These are phyloP conservation scores for Septoria petroselini DNA, from an alignment of 2,329 filamentous ascomycete genomes.

Conservation along the genomic window DNA sequence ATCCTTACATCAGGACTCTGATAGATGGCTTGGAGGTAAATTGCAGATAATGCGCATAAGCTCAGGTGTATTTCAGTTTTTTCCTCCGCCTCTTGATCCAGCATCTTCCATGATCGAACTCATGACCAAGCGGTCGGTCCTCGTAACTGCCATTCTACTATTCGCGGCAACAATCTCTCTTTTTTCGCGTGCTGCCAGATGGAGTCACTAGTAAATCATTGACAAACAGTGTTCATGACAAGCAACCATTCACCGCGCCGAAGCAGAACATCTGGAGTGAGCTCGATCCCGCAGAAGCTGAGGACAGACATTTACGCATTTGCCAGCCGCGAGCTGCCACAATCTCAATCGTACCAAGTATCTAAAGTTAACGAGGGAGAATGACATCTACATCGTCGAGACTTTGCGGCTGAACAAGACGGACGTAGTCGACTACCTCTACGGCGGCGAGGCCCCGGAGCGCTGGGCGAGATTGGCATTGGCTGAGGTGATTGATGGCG, in stretches of 20 bases:
- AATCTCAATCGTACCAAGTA: slow-evolving; percentile 31
- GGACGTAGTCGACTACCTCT: slow-evolving; percentile 47
- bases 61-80: background rate
- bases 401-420: slow-evolving; percentile 51
- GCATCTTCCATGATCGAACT: slow-evolving; percentile 19
- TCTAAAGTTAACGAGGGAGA: slow-evolving; percentile 28
- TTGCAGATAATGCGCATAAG: too few species aligned
- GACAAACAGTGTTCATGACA: slow-evolving; percentile 8
- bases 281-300: slow-evolving; percentile 41
- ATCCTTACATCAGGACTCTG: background rate
- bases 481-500: slow-evolving; percentile 41
- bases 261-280: slow-evolving; percentile 46
- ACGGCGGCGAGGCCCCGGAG: slow-evolving; percentile 40
- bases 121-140: slow-evolving; percentile 14
- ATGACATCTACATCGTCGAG: slow-evolving; percentile 38
- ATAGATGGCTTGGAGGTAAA: background rate
- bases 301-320: slow-evolving; percentile 42
- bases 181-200: slow-evolving; percentile 22
- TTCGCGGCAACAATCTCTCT: slow-evolving; percentile 19
- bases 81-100: background rate
- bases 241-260: slow-evolving; percentile 36
- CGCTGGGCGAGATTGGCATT: slow-evolving; percentile 49
- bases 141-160: slow-evolving; percentile 21
- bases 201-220: slow-evolving; percentile 5
- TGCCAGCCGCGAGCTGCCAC: slow-evolving; percentile 37